A percentile compares a stretch with the other conserved stretches of the same genome.
Conservation (phyloP, 768 basidiomycete species). For the Tephrocybe sp. region DNA sequence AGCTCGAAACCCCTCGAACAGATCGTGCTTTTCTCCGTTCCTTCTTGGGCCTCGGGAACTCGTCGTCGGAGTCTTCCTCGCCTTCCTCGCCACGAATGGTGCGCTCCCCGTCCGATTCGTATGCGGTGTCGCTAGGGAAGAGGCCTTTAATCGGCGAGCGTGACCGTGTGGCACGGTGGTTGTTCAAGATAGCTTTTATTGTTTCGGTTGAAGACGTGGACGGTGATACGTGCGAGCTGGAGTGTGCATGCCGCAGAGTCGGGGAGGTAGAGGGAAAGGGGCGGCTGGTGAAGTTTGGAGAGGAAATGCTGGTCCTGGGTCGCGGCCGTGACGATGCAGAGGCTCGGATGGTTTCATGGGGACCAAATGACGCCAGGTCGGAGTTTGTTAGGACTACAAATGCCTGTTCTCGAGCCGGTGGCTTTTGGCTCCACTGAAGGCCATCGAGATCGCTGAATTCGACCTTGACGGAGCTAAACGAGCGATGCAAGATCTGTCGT, state of each 20-base stretch:
- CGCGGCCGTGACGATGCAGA: conserved; percentile 19
- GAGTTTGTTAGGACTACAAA: conserved; percentile 36
- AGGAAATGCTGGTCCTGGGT: conserved; percentile 17
- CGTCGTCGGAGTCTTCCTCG: conserved; percentile 11
- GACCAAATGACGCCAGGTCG: conserved; percentile 32
- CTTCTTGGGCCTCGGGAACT: conserved; percentile 2
- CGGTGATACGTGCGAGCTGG: background rate
- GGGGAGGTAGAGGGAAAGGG: conserved; percentile 12
- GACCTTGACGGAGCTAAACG: conserved; percentile 56
- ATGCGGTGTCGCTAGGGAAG: conserved; percentile 14
- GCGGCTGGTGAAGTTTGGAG: conserved; percentile 22
- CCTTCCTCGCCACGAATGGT: conserved; percentile 11
- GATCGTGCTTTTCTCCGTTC: conserved; percentile 7
- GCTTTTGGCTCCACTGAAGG: conserved; percentile 39
- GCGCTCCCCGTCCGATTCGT: conserved; percentile 15
- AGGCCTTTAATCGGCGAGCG: conserved; percentile 32
- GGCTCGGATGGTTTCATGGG: conserved; percentile 41
- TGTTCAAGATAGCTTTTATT: conserved; percentile 14
- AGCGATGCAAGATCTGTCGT: conserved; percentile 34
- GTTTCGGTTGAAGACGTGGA: conserved; percentile 4
- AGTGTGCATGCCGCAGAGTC: conserved; percentile 6
- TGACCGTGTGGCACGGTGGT: conserved; percentile 23
- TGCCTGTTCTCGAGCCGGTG: conserved; percentile 9
- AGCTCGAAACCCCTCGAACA: background rate
- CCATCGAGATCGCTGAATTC: conserved; percentile 67